Evolutionary conservation across 1,284 basidiomycete genomes (phyloP).

Genomic region (Pisolithus thermaeus): DNA sequence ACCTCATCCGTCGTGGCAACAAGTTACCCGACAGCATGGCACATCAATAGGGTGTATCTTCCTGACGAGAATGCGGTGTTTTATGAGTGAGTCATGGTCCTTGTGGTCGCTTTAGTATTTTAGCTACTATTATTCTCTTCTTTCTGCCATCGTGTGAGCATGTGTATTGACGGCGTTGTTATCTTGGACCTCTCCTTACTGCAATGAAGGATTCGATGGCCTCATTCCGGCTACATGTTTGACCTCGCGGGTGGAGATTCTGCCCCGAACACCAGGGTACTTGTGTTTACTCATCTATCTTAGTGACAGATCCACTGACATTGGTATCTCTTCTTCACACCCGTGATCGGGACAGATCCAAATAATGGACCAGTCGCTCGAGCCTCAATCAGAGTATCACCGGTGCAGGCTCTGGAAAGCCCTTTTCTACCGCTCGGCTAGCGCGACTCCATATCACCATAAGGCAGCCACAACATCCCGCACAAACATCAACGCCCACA

Average conservation of each 20-base stretch:
- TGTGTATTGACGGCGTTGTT: not conserved
- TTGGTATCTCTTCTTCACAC: not conserved
- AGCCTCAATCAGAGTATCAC: not conserved
- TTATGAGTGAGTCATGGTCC: not conserved
- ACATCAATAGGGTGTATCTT: not conserved
- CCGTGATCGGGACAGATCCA: not conserved
- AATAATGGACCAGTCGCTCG: not conserved
- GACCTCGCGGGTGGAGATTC: not conserved
- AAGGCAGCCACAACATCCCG: not conserved
- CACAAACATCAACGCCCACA: not conserved
- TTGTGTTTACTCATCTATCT: not conserved
- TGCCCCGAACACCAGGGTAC: constrained; percentile 1
- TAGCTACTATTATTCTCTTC: not conserved
- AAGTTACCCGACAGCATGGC: constrained; percentile 2
- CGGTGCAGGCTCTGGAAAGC: not conserved
- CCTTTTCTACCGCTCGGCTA: not conserved
- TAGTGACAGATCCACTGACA: not conserved
- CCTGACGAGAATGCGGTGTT: constrained; percentile 1
- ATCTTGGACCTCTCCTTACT: not conserved
- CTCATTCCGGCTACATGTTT: constrained; percentile 1
- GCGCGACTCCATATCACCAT: not conserved
- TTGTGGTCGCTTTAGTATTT: not conserved
- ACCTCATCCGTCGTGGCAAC: not conserved
- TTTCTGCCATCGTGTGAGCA: not conserved
- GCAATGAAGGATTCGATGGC: constrained; percentile 3